These are phyloP conservation scores for Paracoccidioides lutzii DNA, from an alignment of 2,329 filamentous ascomycete genomes.

Conservation along the genomic window DNA sequence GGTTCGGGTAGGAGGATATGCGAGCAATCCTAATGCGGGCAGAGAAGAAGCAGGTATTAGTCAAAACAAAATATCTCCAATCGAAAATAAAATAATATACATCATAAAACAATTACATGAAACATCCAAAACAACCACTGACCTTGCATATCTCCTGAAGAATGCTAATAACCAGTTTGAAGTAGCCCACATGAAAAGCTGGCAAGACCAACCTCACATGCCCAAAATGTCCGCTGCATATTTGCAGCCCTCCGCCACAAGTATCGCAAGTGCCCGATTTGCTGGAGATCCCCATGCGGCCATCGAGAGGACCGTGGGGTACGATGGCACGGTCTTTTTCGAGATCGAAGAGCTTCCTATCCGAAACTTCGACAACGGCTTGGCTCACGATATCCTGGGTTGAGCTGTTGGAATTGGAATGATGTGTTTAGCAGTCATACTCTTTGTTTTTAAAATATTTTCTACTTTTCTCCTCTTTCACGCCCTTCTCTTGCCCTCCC, in stretches of 20 bases:
- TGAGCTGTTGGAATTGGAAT: conserved; percentile 43
- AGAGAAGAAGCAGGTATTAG: background rate
- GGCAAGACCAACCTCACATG: conserved; percentile 83
- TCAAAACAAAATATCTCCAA: background rate
- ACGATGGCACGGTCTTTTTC: conserved; percentile 64
- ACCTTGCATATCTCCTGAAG: conserved; percentile 91
- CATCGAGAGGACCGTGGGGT: conserved; percentile 74
- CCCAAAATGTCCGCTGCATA: conserved; percentile 91
- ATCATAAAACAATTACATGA: background rate
- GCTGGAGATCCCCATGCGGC: conserved; percentile 75
- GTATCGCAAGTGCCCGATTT: conserved; percentile 71
- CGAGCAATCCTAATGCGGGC: conserved; percentile 52
- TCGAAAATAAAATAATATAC: background rate
- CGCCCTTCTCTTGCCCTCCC: background rate
- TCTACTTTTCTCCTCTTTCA: background rate
- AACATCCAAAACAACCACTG: conserved; percentile 6
- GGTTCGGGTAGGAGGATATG: conserved; percentile 68
- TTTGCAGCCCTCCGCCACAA: conserved; percentile 65
- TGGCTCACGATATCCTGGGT: conserved; percentile 93
- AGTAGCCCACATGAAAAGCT: conserved; percentile 89
- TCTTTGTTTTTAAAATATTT: background rate
- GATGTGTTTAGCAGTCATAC: conserved; percentile 2
- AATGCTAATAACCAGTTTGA: conserved; percentile 84
- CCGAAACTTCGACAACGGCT: conserved; percentile 86
- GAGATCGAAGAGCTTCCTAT: conserved; percentile 85